Conservation (phyloP, 208 protist genomes). For the Acanthamoeba rhysodes region DNA sequence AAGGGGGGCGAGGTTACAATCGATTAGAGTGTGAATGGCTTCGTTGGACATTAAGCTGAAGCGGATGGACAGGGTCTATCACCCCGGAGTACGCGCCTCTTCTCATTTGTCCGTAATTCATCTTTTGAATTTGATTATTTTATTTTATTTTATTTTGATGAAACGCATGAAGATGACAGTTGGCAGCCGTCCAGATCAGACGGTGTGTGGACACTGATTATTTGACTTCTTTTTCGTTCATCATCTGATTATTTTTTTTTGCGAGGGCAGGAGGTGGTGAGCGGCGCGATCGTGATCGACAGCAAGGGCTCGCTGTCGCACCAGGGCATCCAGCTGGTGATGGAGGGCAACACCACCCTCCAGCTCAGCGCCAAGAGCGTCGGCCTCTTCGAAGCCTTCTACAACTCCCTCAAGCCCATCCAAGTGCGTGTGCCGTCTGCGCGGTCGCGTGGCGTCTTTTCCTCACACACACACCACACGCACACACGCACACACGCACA, state of each 20-base stretch:
- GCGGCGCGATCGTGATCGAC: conserved; percentile 87
- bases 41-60: conserved; percentile 83
- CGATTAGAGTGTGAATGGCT: not conserved
- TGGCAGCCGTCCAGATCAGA: too few relatives aligned
- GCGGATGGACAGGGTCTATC: conserved; percentile 80
- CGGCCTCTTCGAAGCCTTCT: conserved; percentile 91
- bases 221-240: not conserved
- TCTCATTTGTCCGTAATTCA: not conserved
- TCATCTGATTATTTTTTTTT: not conserved
- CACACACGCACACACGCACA: not conserved
- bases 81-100: conserved; percentile 63
- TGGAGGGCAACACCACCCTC: conserved; percentile 88
- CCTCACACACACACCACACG: conserved; percentile 72
- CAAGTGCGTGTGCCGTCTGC: not conserved
- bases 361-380: conserved; percentile 86
- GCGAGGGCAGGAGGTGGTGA: conserved; percentile 84
- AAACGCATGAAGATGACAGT: not conserved
- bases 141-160: not conserved
- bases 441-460: not conserved
- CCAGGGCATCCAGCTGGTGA: conserved; percentile 86
- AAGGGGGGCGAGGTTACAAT: not conserved
- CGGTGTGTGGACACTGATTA: too few relatives aligned
- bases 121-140: not conserved
- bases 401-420: conserved; percentile 91
- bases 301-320: conserved; percentile 85